phyloP scores from a whole-genome alignment of 1,284 basidiomycete genomes.

The Cryptococcus sp. region DNA sequence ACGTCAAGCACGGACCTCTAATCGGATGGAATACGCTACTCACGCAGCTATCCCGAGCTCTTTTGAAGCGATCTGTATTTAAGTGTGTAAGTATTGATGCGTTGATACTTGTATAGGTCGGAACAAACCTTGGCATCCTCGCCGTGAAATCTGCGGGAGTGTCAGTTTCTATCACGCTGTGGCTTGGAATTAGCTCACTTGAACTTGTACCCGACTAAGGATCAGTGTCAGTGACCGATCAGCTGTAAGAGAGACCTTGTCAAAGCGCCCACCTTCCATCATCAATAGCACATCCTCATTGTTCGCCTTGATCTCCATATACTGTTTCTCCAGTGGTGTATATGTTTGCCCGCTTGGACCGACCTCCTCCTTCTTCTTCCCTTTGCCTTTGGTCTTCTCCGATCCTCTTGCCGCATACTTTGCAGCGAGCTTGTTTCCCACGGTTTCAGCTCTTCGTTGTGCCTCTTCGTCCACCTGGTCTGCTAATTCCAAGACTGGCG shows the following conservation, averaged over 20 bases:
- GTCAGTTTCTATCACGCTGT: slow-evolving; percentile 12
- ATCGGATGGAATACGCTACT: slow-evolving; percentile 11
- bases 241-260: no score
- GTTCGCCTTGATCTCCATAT: slow-evolving; percentile 68
- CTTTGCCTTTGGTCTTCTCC: slow-evolving; percentile 41
- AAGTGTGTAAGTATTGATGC: slow-evolving; percentile 1
- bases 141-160: slow-evolving; percentile 66
- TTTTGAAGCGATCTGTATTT: slow-evolving; percentile 67
- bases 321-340: slow-evolving; percentile 81
- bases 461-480: slow-evolving; percentile 23
- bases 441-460: slow-evolving; percentile 18
- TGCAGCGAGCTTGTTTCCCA: slow-evolving; percentile 28
- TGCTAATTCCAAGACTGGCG: slow-evolving; percentile 14
- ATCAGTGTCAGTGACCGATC: slow-evolving; percentile 6
- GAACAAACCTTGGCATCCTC: slow-evolving; percentile 76
- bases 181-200: slow-evolving; percentile 43
- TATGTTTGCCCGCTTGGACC: slow-evolving; percentile 77
- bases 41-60: slow-evolving; percentile 73
- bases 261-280: slow-evolving; percentile 61
- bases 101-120: no score
- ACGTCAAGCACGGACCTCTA: not conserved
- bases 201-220: slow-evolving; percentile 76
- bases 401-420: slow-evolving; percentile 39
- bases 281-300: slow-evolving; percentile 77
- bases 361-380: slow-evolving; percentile 57